phyloP scores from a whole-genome alignment of 2,329 filamentous ascomycete species.

The Rhynchosporium agropyri region DNA sequence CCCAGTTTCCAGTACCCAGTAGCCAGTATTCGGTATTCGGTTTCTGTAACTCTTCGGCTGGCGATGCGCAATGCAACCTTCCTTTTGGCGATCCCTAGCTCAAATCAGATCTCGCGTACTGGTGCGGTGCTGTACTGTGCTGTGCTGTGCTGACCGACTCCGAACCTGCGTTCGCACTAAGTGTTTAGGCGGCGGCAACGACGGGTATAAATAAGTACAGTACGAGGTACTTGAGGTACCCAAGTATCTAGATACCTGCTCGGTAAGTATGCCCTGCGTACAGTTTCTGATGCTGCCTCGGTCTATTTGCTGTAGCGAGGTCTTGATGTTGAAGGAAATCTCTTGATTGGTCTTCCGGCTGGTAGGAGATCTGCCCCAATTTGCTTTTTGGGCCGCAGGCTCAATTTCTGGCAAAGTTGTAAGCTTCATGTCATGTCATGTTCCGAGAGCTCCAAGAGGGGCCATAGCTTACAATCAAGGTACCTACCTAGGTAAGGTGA shows the following conservation, averaged over 20 bases:
- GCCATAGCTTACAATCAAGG: slow-evolving; percentile 9
- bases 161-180: slow-evolving; percentile 1
- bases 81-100: too few relatives aligned
- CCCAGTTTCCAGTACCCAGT: too few relatives aligned
- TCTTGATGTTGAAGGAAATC: background rate
- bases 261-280: too few relatives aligned
- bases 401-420: slow-evolving; percentile 10
- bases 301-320: background rate
- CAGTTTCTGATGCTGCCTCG: background rate
- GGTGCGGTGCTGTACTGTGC: background rate
- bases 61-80: background rate
- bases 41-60: background rate
- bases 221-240: too few relatives aligned
- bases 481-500: background rate
- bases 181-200: slow-evolving; percentile 9
- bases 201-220: background rate
- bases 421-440: background rate
- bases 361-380: background rate
- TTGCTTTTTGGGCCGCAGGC: background rate
- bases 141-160: background rate
- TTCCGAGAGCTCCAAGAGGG: background rate
- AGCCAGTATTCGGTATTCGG: background rate
- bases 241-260: too few relatives aligned
- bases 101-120: too few relatives aligned
- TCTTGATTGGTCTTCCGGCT: background rate